These are phyloP conservation scores for Hymenoscyphus occultus DNA, from an alignment of 2,329 filamentous ascomycete genomes.

Conservation along the genomic window DNA sequence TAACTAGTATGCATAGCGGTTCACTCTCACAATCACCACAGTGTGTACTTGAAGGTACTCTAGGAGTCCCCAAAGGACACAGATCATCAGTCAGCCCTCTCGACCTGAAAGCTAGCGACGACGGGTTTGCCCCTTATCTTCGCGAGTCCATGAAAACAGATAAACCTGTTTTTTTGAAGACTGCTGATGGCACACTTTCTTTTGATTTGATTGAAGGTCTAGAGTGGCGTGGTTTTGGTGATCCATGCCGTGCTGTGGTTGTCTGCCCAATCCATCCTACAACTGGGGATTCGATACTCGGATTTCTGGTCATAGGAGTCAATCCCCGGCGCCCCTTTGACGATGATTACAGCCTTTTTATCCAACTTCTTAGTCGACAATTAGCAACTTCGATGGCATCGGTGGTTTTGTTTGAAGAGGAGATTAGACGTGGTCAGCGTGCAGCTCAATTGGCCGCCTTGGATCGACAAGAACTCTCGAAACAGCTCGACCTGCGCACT, in stretches of 20 bases:
- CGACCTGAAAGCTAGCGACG: slow-evolving; percentile 66
- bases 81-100: slow-evolving; percentile 56
- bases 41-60: slow-evolving; percentile 66
- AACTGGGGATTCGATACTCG: slow-evolving; percentile 66
- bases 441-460: slow-evolving; percentile 72
- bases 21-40: slow-evolving; percentile 60
- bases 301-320: slow-evolving; percentile 74
- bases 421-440: slow-evolving; percentile 70
- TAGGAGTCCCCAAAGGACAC: slow-evolving; percentile 67
- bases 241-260: slow-evolving; percentile 67
- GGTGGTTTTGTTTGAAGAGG: slow-evolving; percentile 79
- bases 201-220: slow-evolving; percentile 62
- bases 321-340: slow-evolving; percentile 79
- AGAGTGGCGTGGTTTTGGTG: slow-evolving; percentile 67
- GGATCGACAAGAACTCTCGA: slow-evolving; percentile 73
- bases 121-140: slow-evolving; percentile 75
- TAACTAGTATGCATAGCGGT: slow-evolving; percentile 68
- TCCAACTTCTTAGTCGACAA: slow-evolving; percentile 71
- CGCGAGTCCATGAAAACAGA: slow-evolving; percentile 70
- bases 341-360: slow-evolving; percentile 74
- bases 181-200: slow-evolving; percentile 65
- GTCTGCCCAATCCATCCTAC: slow-evolving; percentile 78
- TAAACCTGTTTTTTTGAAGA: slow-evolving; percentile 64
- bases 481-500: slow-evolving; percentile 66
- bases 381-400: slow-evolving; percentile 77